Percentiles rank a stretch among this genome's conserved stretches.
Conservation (phyloP, 108 stramenopile species). For the Pseudonitzschia pungens region DNA sequence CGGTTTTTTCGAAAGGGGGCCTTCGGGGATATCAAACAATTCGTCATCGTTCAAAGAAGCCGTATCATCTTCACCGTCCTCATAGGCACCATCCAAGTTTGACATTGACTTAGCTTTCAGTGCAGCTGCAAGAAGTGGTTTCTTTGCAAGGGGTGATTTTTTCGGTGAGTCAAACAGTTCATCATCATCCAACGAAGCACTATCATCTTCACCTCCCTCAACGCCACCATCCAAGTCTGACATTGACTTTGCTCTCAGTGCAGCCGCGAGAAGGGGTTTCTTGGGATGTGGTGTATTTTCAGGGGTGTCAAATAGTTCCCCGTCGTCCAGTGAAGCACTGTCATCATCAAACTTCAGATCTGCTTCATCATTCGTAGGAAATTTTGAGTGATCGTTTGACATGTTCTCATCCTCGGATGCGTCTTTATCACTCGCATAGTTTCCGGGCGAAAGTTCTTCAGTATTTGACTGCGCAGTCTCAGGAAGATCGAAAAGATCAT, state of each 20-base stretch:
- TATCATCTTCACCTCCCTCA: not conserved
- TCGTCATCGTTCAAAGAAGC: not conserved
- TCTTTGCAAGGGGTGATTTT: not conserved
- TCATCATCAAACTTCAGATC: too few species aligned
- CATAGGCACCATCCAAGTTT: not conserved
- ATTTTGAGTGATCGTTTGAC: too few species aligned
- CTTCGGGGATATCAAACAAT: not conserved
- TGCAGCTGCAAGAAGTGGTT: not conserved
- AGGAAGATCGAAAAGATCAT: too few species aligned
- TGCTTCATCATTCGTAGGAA: too few species aligned
- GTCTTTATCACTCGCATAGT: too few species aligned
- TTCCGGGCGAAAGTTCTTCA: too few species aligned
- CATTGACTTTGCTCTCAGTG: conserved; percentile 1
- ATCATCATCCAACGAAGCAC: not conserved
- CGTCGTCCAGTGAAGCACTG: not conserved
- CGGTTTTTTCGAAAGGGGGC: too few species aligned
- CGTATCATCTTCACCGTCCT: not conserved
- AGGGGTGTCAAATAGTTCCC: not conserved
- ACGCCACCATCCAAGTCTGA: not conserved
- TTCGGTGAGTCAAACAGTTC: not conserved
- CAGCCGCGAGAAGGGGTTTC: not conserved
- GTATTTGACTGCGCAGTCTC: too few species aligned
- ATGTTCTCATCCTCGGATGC: too few species aligned
- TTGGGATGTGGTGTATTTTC: not conserved
- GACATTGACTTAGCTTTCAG: not conserved